Evolutionary conservation across 2,329 filamentous ascomycete species (phyloP), one percentile per base, ranked within the genome.

Genomic region (Harringtonia aguacate): DNA sequence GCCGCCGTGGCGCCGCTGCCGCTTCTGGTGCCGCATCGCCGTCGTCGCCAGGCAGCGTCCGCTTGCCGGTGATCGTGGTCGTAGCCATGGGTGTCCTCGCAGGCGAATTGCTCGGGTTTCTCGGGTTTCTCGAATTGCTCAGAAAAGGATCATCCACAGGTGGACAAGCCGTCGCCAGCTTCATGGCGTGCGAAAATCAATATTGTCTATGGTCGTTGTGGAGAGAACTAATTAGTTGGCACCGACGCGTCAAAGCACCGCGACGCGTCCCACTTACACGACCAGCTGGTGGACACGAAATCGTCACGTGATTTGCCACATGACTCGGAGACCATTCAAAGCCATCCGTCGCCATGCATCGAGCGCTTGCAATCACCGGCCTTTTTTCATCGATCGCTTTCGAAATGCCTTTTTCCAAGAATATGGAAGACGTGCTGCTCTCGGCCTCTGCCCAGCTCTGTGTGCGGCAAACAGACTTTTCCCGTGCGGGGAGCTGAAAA

Each of bases 231-330:
- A 21, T 39, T 39, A 30, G 27, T 24, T 12, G 8, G 14, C n/a
- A 13, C 12, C 35, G 39, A 45, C 46, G 46, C 46, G 46, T 47
- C 33, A 36, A 44, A 36, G 10, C 24, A 20, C 18, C 34, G 20
- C 37, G 46, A 46, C 46, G 46, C 46, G 46, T 48, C 44, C 43
- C 41, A 44, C 38, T 48, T 48, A 44, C 43, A 48, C 41, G 34
- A 36, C 12, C 42, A 22, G 30, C 21, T 36, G 14, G 10, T 27
- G 24, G 6, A 10, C 7, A n/a, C n/a, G 29, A 13, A 4, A 10
- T 12, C 5, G 12, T 35, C 39, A 41, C 22, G 39, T 39, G 38
- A n/a, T 15, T 12, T 4, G 4, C 12, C 28, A 31, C 28, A 18
- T 31, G 28, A n/a, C 12, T 18, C 7, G n/a, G 6, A 8, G 6